Conservation (phyloP, 805 yeast genomes). For the Maudiozyma saulgeensis region DNA sequence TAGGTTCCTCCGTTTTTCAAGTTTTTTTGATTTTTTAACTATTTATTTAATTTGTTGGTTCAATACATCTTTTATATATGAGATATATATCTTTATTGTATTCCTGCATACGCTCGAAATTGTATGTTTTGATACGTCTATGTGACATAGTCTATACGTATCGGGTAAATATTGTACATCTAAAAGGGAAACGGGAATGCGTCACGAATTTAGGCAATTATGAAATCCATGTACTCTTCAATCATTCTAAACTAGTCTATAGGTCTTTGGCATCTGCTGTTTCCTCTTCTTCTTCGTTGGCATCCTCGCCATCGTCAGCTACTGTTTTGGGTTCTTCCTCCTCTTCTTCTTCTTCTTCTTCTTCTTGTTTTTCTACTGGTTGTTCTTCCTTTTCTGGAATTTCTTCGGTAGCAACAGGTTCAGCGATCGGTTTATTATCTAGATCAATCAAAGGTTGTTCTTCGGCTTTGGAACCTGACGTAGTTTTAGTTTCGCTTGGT, state of each 20-base stretch:
- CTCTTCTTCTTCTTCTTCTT: slow-evolving; percentile 12
- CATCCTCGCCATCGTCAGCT: slow-evolving; percentile 1
- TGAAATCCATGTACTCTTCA: too few relatives aligned
- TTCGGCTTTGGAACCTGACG: slow-evolving; percentile 22
- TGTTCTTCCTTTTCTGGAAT: slow-evolving; percentile 9
- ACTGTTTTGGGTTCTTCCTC: slow-evolving; percentile 11
- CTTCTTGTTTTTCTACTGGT: slow-evolving; percentile 4
- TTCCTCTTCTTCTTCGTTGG: not conserved
- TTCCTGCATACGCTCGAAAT: too few relatives aligned
- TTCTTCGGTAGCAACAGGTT: slow-evolving; percentile 1
- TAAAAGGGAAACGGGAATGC: too few relatives aligned
- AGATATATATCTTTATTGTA: too few relatives aligned
- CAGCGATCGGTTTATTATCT: slow-evolving; percentile 22
- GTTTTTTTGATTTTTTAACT: too few relatives aligned
- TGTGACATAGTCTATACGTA: too few relatives aligned
- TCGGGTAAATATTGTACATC: too few relatives aligned
- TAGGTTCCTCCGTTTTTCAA: too few relatives aligned
- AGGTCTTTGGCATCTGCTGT: not conserved
- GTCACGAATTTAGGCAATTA: too few relatives aligned
- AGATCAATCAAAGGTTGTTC: slow-evolving; percentile 34
- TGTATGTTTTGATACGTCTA: too few relatives aligned
- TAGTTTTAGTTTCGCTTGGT: slow-evolving; percentile 23
- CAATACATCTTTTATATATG: too few relatives aligned
- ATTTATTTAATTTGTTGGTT: too few relatives aligned
- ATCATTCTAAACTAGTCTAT: not conserved